Conservation (phyloP, 2,329 filamentous ascomycete genomes). For the Microcera coccophila region DNA sequence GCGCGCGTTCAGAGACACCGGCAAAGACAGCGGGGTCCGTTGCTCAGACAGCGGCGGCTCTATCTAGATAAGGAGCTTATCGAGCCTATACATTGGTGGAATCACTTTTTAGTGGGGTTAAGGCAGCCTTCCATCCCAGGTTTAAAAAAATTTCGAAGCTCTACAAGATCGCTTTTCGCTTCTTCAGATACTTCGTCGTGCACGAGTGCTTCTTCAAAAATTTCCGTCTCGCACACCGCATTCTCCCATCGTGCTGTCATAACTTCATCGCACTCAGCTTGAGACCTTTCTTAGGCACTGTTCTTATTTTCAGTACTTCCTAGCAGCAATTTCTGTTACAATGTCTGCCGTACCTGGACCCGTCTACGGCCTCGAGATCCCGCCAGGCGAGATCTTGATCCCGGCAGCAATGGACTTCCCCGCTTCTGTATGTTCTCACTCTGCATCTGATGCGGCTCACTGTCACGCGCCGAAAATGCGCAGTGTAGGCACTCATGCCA, state of each 20-base stretch:
- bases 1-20: too few relatives aligned
- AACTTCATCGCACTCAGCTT: too few relatives aligned
- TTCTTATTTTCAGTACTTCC: slow-evolving; percentile 5
- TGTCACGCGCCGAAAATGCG: background rate
- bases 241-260: slow-evolving; percentile 5
- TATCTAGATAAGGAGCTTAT: slow-evolving; percentile 31
- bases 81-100: slow-evolving; percentile 26
- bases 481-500: too few relatives aligned
- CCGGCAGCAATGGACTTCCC: slow-evolving; percentile 75
- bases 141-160: slow-evolving; percentile 36
- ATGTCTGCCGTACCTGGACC: slow-evolving; percentile 66
- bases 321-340: slow-evolving; percentile 22
- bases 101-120: slow-evolving; percentile 15
- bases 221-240: slow-evolving; percentile 9
- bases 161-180: slow-evolving; percentile 20
- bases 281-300: background rate
- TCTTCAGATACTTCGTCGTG: slow-evolving; percentile 16
- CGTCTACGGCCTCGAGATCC: slow-evolving; percentile 89
- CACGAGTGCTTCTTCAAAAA: slow-evolving; percentile 16
- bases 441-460: background rate
- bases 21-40: slow-evolving; percentile 14
- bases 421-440: slow-evolving; percentile 65
- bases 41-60: slow-evolving; percentile 33
- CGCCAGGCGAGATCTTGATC: slow-evolving; percentile 76
- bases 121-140: slow-evolving; percentile 9